phyloP scores from a whole-genome alignment of 169 alveolate genomes.

The Pseudocohnilembus persalinus region DNA sequence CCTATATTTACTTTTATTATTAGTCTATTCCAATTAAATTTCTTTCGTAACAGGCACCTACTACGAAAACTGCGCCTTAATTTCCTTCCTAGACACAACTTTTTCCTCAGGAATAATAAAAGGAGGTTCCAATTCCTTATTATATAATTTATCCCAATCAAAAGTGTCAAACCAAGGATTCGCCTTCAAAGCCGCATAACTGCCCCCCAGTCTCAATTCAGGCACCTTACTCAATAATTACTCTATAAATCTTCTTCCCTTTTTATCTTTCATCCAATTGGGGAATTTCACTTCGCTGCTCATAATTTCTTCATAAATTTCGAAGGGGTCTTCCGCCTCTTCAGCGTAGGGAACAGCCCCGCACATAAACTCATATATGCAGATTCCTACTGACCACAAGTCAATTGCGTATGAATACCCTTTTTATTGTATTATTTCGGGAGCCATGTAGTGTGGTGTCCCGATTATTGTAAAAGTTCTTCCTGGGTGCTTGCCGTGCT shows the following conservation, averaged over 20 bases:
- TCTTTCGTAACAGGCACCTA: slow-evolving; percentile 2
- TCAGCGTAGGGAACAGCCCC: slow-evolving; percentile 79
- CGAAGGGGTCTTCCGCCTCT: slow-evolving; percentile 66
- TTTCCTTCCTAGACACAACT: slow-evolving; percentile 33
- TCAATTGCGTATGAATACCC: slow-evolving; percentile 67
- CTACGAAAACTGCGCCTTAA: neutral
- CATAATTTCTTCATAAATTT: slow-evolving; percentile 52
- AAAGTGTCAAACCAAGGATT: slow-evolving; percentile 33
- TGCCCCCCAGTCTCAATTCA: slow-evolving; percentile 29
- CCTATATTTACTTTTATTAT: neutral
- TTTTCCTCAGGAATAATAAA: slow-evolving; percentile 34
- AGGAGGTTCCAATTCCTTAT: slow-evolving; percentile 38
- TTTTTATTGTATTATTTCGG: slow-evolving; percentile 68
- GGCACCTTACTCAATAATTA: slow-evolving; percentile 33
- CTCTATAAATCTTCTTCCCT: slow-evolving; percentile 35
- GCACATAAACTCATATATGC: slow-evolving; percentile 58
- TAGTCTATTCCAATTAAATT: slow-evolving; percentile 6
- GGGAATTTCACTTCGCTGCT: slow-evolving; percentile 43
- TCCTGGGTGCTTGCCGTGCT: slow-evolving; percentile 17
- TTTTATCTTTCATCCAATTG: slow-evolving; percentile 21
- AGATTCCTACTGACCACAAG: slow-evolving; percentile 71
- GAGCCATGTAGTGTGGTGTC: slow-evolving; percentile 86
- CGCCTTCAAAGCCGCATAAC: slow-evolving; percentile 21
- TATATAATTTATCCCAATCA: slow-evolving; percentile 37
- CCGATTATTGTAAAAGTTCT: slow-evolving; percentile 86